Conservation (phyloP, 2,329 filamentous ascomycete genomes). For the Penicillium frequentans region DNA sequence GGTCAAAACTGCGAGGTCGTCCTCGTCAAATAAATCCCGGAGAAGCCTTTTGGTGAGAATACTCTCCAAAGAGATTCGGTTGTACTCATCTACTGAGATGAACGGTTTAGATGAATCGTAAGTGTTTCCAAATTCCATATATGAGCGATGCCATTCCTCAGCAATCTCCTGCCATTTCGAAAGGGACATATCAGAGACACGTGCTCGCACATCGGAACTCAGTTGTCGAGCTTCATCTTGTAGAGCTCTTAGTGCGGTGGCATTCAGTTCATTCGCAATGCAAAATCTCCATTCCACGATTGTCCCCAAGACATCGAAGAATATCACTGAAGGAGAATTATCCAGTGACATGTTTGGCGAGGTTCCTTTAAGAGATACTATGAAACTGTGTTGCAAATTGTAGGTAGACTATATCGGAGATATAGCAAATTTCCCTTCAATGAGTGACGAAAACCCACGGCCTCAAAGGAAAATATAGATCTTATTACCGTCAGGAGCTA, state of each 20-base stretch:
- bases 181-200: slow-evolving; percentile 5
- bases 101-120: slow-evolving; percentile 14
- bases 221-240: background rate
- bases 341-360: background rate
- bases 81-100: slow-evolving; percentile 18
- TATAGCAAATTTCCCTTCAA: background rate
- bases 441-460: background rate
- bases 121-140: slow-evolving; percentile 17
- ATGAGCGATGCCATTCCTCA: slow-evolving; percentile 15
- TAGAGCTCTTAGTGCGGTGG: slow-evolving; percentile 7
- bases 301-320: slow-evolving; percentile 17
- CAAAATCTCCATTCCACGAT: slow-evolving; percentile 18
- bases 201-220: background rate
- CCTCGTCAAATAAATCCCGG: slow-evolving; percentile 9
- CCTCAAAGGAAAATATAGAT: background rate
- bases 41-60: slow-evolving; percentile 4
- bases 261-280: slow-evolving; percentile 12
- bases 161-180: slow-evolving; percentile 14
- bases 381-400: too few species aligned
- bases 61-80: slow-evolving; percentile 10
- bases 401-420: background rate
- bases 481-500: background rate
- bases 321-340: slow-evolving; percentile 9
- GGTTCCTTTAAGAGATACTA: background rate
- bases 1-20: slow-evolving; percentile 42